These are phyloP conservation scores for Alternaria infectoria DNA, from an alignment of 2,329 filamentous ascomycete genomes.

Conservation along the genomic window DNA sequence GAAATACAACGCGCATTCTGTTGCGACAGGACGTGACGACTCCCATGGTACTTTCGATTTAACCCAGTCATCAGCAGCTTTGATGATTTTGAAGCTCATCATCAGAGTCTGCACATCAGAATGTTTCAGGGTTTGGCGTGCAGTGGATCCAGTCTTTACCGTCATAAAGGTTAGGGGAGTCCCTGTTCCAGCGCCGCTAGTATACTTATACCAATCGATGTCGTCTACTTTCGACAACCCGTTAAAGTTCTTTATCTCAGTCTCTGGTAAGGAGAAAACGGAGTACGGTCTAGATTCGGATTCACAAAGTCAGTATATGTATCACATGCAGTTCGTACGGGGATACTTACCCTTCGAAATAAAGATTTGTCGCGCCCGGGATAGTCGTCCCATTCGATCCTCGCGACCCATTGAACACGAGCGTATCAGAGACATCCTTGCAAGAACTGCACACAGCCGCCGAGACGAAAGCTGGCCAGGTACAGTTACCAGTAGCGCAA, in stretches of 20 bases:
- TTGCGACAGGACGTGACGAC: conserved; percentile 2
- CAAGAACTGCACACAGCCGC: conserved; percentile 15
- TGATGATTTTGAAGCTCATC: conserved; percentile 1
- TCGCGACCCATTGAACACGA: not conserved
- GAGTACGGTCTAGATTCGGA: not conserved
- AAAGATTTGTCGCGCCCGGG: rapidly evolving
- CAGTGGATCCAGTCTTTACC: not conserved
- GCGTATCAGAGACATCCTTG: conserved; percentile 4
- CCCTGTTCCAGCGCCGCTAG: not conserved
- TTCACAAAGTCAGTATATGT: not conserved
- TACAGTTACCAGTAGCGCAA: conserved; percentile 17
- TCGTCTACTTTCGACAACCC: not conserved
- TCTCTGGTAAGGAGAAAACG: not conserved
- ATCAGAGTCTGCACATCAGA: not conserved
- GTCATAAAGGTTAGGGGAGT: not conserved
- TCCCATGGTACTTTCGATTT: conserved; percentile 3
- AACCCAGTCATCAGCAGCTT: conserved; percentile 6
- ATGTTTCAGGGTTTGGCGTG: not conserved
- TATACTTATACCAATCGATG: not conserved
- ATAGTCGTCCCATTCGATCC: not conserved
- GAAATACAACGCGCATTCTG: conserved; percentile 18
- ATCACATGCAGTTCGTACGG: rapidly evolving
- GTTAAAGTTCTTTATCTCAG: not conserved
- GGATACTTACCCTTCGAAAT: not conserved
- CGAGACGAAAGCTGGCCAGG: conserved; percentile 8